Conservation (phyloP, 768 basidiomycete genomes). For the Rhizopogon vulgaris region DNA sequence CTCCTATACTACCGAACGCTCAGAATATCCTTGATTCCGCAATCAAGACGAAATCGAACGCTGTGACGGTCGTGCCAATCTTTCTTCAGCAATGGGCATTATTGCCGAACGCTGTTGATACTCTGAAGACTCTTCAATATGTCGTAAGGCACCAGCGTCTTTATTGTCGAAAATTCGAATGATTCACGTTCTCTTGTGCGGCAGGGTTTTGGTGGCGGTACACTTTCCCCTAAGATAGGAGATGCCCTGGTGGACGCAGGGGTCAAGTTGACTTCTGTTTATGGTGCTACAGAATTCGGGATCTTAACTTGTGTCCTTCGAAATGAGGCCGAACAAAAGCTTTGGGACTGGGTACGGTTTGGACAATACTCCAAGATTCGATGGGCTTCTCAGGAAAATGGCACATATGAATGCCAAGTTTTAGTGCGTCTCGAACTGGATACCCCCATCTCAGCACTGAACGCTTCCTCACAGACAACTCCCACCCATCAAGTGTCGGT, state of each 20-base stretch:
- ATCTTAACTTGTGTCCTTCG: slow-evolving; percentile 9
- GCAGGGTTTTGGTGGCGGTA: slow-evolving; percentile 31
- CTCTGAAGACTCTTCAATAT: slow-evolving; percentile 9
- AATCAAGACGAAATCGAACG: slow-evolving; percentile 7
- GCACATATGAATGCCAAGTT: slow-evolving; percentile 32
- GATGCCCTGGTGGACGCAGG: slow-evolving; percentile 28
- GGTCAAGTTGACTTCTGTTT: slow-evolving; percentile 25
- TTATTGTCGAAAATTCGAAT: no score
- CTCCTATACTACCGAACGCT: slow-evolving; percentile 15
- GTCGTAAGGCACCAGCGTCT: slow-evolving; percentile 12
- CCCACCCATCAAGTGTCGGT: slow-evolving; percentile 23
- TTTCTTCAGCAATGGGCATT: slow-evolving; percentile 18
- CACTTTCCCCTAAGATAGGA: slow-evolving; percentile 30
- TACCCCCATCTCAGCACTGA: neutral
- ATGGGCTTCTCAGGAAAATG: slow-evolving; percentile 32
- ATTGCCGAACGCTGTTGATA: slow-evolving; percentile 11
- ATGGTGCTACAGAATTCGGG: slow-evolving; percentile 35
- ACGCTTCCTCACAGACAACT: slow-evolving; percentile 14
- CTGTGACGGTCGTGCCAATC: slow-evolving; percentile 13
- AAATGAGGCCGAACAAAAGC: slow-evolving; percentile 15
- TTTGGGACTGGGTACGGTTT: slow-evolving; percentile 29
- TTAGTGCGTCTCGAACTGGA: slow-evolving; percentile 21
- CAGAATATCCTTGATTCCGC: slow-evolving; percentile 17
- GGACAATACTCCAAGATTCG: slow-evolving; percentile 17
- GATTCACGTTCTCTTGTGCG: neutral